Conservation (phyloP, 2,329 filamentous ascomycete species). For the Cryphonectria radicalis region DNA sequence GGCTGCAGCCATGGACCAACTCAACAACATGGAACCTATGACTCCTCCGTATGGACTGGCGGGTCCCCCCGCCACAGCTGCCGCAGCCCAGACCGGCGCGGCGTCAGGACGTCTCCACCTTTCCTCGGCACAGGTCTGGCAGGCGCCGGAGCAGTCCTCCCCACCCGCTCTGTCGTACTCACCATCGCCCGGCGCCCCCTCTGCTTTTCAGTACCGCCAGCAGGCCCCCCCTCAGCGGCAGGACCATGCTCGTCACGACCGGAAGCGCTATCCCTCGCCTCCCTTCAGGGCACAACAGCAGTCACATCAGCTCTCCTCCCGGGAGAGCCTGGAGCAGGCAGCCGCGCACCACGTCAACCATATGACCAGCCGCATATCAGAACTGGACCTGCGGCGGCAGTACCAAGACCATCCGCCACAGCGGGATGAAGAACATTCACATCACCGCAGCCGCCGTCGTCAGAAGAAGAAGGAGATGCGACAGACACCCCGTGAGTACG, state of each 20-base stretch:
- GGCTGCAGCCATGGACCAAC: constrained; percentile 17
- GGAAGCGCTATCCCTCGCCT: neutral
- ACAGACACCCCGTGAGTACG: neutral
- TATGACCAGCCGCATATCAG: neutral
- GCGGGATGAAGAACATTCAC: neutral
- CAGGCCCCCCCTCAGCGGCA: constrained; percentile 5
- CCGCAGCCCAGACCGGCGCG: constrained; percentile 14
- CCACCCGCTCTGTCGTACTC: constrained; percentile 28
- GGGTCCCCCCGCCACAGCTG: constrained; percentile 17
- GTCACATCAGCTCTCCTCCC: constrained; percentile 18
- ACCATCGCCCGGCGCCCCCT: constrained; percentile 18
- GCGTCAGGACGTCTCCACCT: constrained; percentile 24
- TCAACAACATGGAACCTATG: constrained; percentile 20
- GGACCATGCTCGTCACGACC: neutral
- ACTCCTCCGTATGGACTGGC: constrained; percentile 24
- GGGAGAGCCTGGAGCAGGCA: constrained; percentile 15
- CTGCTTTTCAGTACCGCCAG: constrained; percentile 23
- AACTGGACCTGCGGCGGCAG: neutral
- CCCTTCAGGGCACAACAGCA: constrained; percentile 3
- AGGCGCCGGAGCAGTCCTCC: constrained; percentile 20
- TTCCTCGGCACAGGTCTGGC: constrained; percentile 24
- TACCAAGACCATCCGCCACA: neutral
- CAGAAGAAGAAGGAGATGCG: neutral
- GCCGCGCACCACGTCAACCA: constrained; percentile 5
- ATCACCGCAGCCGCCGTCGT: constrained; percentile 1